Conservation (phyloP, 176 grass and related monocot genomes). For the Cenchrus purpureus region DNA sequence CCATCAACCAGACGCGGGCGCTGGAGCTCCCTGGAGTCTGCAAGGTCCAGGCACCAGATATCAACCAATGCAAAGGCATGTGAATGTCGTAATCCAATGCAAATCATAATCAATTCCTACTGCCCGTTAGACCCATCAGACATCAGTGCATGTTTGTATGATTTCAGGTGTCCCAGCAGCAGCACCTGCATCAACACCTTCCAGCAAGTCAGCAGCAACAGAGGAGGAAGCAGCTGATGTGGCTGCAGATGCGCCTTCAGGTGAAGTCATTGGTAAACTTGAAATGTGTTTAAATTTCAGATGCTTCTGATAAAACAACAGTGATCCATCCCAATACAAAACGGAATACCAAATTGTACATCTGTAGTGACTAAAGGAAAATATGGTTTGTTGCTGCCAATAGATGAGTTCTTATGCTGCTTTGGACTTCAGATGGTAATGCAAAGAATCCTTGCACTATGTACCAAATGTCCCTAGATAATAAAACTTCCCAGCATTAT, state of each 20-base stretch:
- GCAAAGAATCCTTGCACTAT: neutral
- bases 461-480: neutral
- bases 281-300: neutral
- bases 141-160: neutral
- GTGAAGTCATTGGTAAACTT: slow-evolving; percentile 38
- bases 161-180: slow-evolving; percentile 20
- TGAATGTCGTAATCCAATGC: slow-evolving; percentile 26
- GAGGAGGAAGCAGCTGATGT: slow-evolving; percentile 4
- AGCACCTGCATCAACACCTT: slow-evolving; percentile 12
- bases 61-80: slow-evolving; percentile 70
- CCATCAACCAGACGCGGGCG: slow-evolving; percentile 76
- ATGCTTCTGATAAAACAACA: neutral
- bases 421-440: neutral
- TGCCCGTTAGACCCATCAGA: neutral
- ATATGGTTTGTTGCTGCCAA: neutral
- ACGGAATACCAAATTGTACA: neutral
- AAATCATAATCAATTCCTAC: neutral
- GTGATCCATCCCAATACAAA: slow-evolving; percentile 30
- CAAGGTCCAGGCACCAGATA: slow-evolving; percentile 64
- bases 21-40: slow-evolving; percentile 62
- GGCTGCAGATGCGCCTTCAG: slow-evolving; percentile 36
- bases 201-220: neutral
- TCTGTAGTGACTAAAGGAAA: neutral
- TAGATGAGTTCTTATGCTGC: neutral
- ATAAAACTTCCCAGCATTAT: slow-evolving; percentile 16